Percentiles rank a stretch among this genome's conserved stretches.
Evolutionary conservation across 306 rosid species (phyloP).

Genomic region (Glycine latifolia): DNA sequence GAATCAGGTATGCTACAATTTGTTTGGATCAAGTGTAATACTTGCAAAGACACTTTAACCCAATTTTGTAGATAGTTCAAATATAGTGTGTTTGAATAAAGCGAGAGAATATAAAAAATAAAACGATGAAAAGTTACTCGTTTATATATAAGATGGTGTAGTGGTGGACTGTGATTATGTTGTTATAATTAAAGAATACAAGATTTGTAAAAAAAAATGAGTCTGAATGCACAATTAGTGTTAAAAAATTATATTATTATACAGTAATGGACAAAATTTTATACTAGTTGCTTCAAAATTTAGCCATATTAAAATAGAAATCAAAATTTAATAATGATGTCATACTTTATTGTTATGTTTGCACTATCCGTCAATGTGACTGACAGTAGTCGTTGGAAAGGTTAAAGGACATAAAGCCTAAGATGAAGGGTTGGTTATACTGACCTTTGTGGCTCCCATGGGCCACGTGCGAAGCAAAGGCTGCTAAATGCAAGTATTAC

Average conservation of each 20-base stretch:
- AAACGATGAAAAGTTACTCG: not conserved
- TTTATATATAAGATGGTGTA: not conserved
- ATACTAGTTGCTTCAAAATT: not conserved
- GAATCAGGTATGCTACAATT: not conserved
- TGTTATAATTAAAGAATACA: not conserved
- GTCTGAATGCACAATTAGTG: not conserved
- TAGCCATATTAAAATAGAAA: no score
- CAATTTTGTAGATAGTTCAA: conserved; percentile 5
- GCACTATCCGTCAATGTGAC: not conserved
- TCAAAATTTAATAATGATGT: not conserved
- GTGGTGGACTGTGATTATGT: not conserved
- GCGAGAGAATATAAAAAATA: not conserved
- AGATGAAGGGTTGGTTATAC: not conserved
- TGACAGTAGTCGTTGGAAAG: not conserved
- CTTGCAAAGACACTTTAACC: not conserved
- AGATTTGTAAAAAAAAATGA: not conserved
- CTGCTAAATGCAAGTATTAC: no score
- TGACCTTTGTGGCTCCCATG: conserved; percentile 17
- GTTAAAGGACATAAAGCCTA: not conserved
- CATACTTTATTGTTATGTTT: not conserved
- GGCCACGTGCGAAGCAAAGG: not conserved
- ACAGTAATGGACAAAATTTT: not conserved
- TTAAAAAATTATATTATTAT: not conserved
- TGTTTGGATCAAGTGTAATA: not conserved
- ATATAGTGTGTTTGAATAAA: not conserved